Percentiles rank a stretch among this genome's conserved stretches.
These are phyloP conservation scores for Botrytis aclada DNA, from an alignment of 2,329 filamentous ascomycete genomes.

Conservation along the genomic window DNA sequence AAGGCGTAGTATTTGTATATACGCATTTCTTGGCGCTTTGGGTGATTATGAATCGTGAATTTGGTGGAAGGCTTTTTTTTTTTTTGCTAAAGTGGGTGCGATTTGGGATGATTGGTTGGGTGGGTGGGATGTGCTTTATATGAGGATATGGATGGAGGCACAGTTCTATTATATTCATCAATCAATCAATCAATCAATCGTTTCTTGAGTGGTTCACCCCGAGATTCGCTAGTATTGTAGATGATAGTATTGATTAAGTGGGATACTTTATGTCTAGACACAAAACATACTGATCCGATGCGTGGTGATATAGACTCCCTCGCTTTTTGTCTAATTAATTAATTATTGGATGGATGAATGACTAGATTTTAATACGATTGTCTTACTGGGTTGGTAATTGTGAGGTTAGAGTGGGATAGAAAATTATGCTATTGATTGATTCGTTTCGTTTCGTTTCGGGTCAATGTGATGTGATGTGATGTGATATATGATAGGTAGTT, in stretches of 20 bases:
- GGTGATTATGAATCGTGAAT: background rate
- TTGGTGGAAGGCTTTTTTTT: background rate
- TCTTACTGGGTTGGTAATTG: background rate
- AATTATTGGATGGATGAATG: too few relatives aligned
- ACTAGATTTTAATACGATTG: background rate
- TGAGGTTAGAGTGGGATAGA: background rate
- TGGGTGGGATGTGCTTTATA: background rate
- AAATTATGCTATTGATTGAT: too few relatives aligned
- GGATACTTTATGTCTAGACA: background rate
- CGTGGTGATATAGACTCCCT: background rate
- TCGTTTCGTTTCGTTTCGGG: too few relatives aligned
- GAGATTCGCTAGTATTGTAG: background rate
- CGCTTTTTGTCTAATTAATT: background rate
- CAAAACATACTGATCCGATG: background rate
- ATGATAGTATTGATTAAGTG: background rate
- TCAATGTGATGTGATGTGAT: too few relatives aligned
- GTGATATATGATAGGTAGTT: too few relatives aligned
- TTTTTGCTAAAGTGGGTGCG: background rate
- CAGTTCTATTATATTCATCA: background rate
- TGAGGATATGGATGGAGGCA: background rate
- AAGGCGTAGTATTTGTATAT: slow-evolving; percentile 12
- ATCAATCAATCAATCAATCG: background rate
- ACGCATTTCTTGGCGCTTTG: slow-evolving; percentile 14
- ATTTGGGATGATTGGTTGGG: background rate
- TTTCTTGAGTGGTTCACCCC: background rate